Conservation (phyloP, 1,284 basidiomycete genomes). For the Rhodotorula sp. region DNA sequence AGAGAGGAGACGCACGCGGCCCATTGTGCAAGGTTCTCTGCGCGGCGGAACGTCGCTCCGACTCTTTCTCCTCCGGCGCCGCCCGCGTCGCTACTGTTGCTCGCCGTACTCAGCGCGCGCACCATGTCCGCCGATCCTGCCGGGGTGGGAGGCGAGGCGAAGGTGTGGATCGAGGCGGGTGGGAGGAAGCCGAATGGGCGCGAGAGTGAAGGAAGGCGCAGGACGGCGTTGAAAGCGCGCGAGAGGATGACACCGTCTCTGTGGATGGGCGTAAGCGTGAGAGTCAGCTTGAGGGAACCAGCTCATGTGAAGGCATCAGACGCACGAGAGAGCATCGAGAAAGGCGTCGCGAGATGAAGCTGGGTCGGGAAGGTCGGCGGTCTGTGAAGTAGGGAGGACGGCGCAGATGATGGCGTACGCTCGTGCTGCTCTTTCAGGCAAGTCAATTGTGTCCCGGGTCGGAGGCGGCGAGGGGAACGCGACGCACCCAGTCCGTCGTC, state of each 20-base stretch:
- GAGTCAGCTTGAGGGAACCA: background rate
- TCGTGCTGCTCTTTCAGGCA: constrained; percentile 56
- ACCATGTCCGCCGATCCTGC: constrained; percentile 50
- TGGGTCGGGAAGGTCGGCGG: background rate
- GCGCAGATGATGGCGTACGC: constrained; percentile 62
- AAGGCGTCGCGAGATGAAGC: constrained; percentile 26
- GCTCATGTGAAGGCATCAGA: background rate
- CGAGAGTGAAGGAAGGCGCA: constrained; percentile 64
- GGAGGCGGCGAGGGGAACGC: background rate
- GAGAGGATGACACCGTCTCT: constrained; percentile 74
- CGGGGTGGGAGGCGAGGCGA: constrained; percentile 52
- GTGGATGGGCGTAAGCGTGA: background rate
- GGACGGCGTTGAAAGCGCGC: constrained; percentile 72
- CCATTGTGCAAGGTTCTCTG: constrained; percentile 78
- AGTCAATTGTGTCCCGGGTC: background rate
- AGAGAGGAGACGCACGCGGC: constrained; percentile 63
- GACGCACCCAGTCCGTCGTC: constrained; percentile 62
- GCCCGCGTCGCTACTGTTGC: constrained; percentile 41
- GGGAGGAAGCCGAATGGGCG: constrained; percentile 86
- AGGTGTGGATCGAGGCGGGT: constrained; percentile 72
- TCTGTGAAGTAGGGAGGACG: constrained; percentile 39
- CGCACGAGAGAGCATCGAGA: constrained; percentile 51
- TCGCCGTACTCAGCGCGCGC: constrained; percentile 45
- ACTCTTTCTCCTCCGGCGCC: constrained; percentile 43
- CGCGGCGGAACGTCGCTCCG: constrained; percentile 77